Evolutionary conservation across 805 yeast genomes (phyloP).

Genomic region (Wickerhamomyces mucosus): DNA sequence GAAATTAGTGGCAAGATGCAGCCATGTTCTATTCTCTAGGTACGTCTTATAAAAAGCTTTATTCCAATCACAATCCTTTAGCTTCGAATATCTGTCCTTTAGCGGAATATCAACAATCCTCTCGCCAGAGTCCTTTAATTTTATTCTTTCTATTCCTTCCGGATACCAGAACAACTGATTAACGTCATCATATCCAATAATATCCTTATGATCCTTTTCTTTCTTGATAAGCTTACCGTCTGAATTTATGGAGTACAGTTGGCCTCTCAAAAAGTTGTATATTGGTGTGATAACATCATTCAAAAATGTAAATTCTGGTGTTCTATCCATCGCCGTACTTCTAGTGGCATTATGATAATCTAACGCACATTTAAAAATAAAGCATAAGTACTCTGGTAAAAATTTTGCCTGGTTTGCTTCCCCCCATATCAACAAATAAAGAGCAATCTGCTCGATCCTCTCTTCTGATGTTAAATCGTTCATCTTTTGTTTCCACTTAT

Average conservation of each 20-base stretch:
- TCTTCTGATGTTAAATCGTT: slow-evolving; percentile 36
- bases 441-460: slow-evolving; percentile 51
- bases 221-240: slow-evolving; percentile 33
- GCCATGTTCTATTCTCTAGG: slow-evolving; percentile 66
- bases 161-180: slow-evolving; percentile 85
- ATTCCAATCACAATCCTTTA: slow-evolving; percentile 55
- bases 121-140: slow-evolving; percentile 30
- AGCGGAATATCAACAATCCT: slow-evolving; percentile 43
- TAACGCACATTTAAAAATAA: slow-evolving; percentile 71
- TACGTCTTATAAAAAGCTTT: slow-evolving; percentile 66
- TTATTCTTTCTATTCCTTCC: slow-evolving; percentile 56
- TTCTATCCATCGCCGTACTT: slow-evolving; percentile 21
- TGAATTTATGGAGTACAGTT: slow-evolving; percentile 39
- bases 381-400: slow-evolving; percentile 83
- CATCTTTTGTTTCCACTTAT: slow-evolving; percentile 45
- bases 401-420: slow-evolving; percentile 81
- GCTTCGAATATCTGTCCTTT: slow-evolving; percentile 40
- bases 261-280: slow-evolving; percentile 48
- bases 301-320: slow-evolving; percentile 34
- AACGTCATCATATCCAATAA: slow-evolving; percentile 84
- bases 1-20: slow-evolving; percentile 64
- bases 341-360: slow-evolving; percentile 47
- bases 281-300: slow-evolving; percentile 68
- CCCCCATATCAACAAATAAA: slow-evolving; percentile 79
- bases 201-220: slow-evolving; percentile 55